phyloP scores from a whole-genome alignment of 2,329 filamentous ascomycete species.

The Cordyceps fumosorosea region DNA sequence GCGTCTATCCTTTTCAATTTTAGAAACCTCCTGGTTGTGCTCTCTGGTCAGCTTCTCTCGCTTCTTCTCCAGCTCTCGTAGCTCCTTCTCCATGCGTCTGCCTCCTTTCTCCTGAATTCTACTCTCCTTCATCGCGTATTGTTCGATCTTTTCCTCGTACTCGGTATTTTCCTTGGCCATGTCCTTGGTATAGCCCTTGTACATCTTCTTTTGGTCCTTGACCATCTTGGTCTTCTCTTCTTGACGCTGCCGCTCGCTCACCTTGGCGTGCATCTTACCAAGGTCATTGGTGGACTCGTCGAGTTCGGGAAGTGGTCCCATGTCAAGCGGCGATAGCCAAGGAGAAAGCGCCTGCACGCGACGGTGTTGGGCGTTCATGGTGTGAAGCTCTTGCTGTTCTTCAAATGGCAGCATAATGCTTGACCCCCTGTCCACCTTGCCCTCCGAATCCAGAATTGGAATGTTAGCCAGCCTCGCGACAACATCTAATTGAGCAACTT shows the following conservation, averaged over 20 bases:
- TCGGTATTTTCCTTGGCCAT: not conserved
- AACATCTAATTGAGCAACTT: conserved; percentile 17
- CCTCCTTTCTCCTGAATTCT: not conserved
- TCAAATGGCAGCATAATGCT: conserved; percentile 14
- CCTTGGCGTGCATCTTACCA: conserved; percentile 13
- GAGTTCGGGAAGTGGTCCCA: conserved; percentile 11
- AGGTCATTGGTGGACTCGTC: not conserved
- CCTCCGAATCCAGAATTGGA: conserved; percentile 16
- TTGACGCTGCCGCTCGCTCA: conserved; percentile 15
- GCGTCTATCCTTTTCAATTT: conserved; percentile 6
- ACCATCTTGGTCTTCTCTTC: conserved; percentile 15
- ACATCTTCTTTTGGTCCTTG: conserved; percentile 13
- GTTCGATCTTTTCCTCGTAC: conserved; percentile 7
- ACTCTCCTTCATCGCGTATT: not conserved
- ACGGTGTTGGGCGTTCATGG: conserved; percentile 15
- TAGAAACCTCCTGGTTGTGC: conserved; percentile 8
- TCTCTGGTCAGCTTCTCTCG: not conserved
- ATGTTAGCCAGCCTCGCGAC: conserved; percentile 16
- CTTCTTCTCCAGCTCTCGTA: conserved; percentile 9
- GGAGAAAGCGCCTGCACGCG: conserved; percentile 13
- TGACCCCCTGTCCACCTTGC: conserved; percentile 13
- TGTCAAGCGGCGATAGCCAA: conserved; percentile 16
- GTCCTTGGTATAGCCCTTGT: not conserved
- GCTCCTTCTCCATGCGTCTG: not conserved
- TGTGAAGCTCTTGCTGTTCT: not conserved